A percentile compares a stretch with the other conserved stretches of the same genome.
Conservation (phyloP, 1,284 basidiomycete genomes). For the Schizopora paradoxa region DNA sequence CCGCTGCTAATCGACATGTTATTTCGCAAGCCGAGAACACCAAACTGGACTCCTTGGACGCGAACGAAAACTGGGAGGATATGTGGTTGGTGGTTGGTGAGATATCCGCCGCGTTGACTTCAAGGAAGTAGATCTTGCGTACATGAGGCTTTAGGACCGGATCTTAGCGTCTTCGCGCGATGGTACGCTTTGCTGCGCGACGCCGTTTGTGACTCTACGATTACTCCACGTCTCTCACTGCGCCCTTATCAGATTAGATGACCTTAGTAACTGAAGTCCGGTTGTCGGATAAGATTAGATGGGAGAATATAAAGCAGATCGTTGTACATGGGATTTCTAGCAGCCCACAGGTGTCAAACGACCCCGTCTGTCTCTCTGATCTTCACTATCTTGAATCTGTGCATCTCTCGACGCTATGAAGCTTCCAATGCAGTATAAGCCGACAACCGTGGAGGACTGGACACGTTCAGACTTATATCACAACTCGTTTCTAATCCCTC, state of each 20-base stretch:
- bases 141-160: background rate
- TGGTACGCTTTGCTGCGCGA: too few species aligned
- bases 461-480: constrained; percentile 48
- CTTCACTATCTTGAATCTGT: background rate
- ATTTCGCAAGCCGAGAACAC: constrained; percentile 38
- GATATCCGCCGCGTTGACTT: constrained; percentile 51
- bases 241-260: too few species aligned
- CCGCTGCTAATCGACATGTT: constrained; percentile 44
- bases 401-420: background rate
- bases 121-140: constrained; percentile 22
- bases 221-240: too few species aligned
- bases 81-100: constrained; percentile 54
- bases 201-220: too few species aligned
- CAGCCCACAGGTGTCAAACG: background rate
- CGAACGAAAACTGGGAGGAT: constrained; percentile 48
- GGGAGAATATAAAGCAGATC: background rate
- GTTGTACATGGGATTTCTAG: background rate
- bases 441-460: constrained; percentile 36
- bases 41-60: constrained; percentile 35
- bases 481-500: constrained; percentile 45
- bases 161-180: too few species aligned
- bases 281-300: constrained; percentile 8
- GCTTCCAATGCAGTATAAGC: too few species aligned
- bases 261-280: background rate
- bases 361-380: background rate